Evolutionary conservation across 768 basidiomycete genomes (phyloP).

Genomic region (Punctularia strigosozonata): DNA sequence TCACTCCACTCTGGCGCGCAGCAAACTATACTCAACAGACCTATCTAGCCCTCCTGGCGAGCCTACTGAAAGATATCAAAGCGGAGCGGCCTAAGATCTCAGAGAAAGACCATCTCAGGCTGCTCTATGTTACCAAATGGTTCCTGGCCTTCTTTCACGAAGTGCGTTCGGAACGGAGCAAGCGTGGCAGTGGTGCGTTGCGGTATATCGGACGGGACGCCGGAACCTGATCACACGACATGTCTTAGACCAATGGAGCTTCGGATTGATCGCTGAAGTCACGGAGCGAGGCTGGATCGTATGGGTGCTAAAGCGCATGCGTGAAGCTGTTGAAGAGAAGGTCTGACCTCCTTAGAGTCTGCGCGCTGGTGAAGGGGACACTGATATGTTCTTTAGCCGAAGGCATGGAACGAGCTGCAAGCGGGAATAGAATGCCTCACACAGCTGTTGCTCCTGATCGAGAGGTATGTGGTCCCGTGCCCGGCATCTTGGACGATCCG

Average conservation of each 20-base stretch:
- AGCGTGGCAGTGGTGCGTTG: slow-evolving; percentile 23
- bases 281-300: slow-evolving; percentile 79
- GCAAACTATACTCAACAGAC: background rate
- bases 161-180: slow-evolving; percentile 28
- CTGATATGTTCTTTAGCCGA: slow-evolving; percentile 45
- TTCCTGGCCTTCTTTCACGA: slow-evolving; percentile 83
- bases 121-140: slow-evolving; percentile 84
- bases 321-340: slow-evolving; percentile 83
- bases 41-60: slow-evolving; percentile 66
- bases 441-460: slow-evolving; percentile 82
- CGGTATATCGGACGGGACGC: too few relatives aligned
- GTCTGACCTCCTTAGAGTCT: slow-evolving; percentile 25
- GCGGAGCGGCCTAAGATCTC: slow-evolving; percentile 85
- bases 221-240: too few relatives aligned
- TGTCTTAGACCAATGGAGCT: slow-evolving; percentile 43
- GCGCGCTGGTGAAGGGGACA: slow-evolving; percentile 1
- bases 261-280: slow-evolving; percentile 74
- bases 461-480: too few relatives aligned
- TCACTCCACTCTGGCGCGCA: background rate
- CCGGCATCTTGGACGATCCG: too few relatives aligned
- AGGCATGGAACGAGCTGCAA: slow-evolving; percentile 88
- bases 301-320: slow-evolving; percentile 87
- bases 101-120: slow-evolving; percentile 88
- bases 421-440: slow-evolving; percentile 91
- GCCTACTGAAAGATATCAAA: slow-evolving; percentile 85